Evolutionary conservation across 2,329 filamentous ascomycete species (phyloP), one percentile per base, ranked within the genome.

Genomic region (Fusarium pseudograminearum): DNA sequence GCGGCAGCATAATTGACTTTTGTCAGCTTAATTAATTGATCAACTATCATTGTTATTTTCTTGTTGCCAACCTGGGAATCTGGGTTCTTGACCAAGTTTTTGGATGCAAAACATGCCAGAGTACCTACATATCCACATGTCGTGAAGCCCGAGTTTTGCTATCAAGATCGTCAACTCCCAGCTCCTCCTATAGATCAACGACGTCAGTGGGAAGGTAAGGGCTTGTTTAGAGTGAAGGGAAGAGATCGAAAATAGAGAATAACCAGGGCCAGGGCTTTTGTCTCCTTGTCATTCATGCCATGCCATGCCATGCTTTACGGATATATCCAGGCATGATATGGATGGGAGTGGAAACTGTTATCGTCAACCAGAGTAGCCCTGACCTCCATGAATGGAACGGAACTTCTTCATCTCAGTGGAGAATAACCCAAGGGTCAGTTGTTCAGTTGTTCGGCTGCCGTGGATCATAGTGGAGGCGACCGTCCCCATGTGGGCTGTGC

Each of bases 161-260:
- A 20, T 30, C 36, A 47, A 54, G 57, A 67, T 67, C 50, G 33
- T 48, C 62, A 36, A 34, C 33, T 57, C 47, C 57, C 12, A 40
- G 36, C n/a, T 40, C 36, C n/a, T 70, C 57, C 67, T 70, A 57
- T 64, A 68, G 67, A 70, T 70, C 63, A 40, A 47, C 55, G 54
- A 70, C 67, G 67, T 70, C 67, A 68, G 62, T 47, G 33, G 41
- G 15, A 33, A 24, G 50, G 53, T 62, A 55, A 53, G 66, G 66
- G 58, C 28, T 20, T 59, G 64, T 52, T 68, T 64, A 33, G 24
- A 63, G 22, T 15, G 41, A 31, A 31, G 18, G 14, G 40, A 15
- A 55, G 44, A 62, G 66, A 52, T 31, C 22, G 40, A 53, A 57
- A 36, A 64, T 50, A 51, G 51, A 15, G 28, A 57, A 34, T 34